Evolutionary conservation across 441 rosid genomes (phyloP), one percentile per base, ranked within the genome.

Genomic region (Theobroma grandiflorum): DNA sequence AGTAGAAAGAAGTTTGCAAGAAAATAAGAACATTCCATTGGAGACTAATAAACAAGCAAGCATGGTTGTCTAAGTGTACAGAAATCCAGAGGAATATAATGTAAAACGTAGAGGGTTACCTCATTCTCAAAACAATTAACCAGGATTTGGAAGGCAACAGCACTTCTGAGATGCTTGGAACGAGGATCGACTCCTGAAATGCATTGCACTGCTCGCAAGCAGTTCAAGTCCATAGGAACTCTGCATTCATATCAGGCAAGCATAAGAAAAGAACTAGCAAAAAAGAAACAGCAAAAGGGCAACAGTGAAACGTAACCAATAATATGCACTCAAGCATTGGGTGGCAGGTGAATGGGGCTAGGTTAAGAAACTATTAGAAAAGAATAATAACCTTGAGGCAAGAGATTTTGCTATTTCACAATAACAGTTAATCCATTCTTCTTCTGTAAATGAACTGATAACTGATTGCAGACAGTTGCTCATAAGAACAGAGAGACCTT

Each of bases 181-280:
- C 95, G 94, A 55, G 81, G 40, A 42, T 85, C 86, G n/a, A 86
- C 78, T 65, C 94, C 94, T 38, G 92, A 83, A 61, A 96, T 85
- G 64, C 92, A 96, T 86, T 95, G 97, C 68, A 96, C 93, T 69
- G 85, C 75, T 81, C 81, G 89, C 89, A 95, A 83, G 90, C 98
- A 91, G 82, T 93, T 96, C 85, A 91, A 82, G 81, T 93, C 98
- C 78, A 68, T 80, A 37, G 98, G 94, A 69, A 92, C 87, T 84
- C 99, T 96, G 83, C 81, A 86, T 12, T 74, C 78, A 45, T 31
- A 83, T 55, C n/a, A 65, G 37, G 40, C 64, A 61, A 22, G 79
- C 62, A 79, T 63, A 64, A 65, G 77, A 83, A 12, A 70, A 42
- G 64, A 49, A 63, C 72, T 33, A 74, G 45, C 42, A 26, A 38